phyloP scores from a whole-genome alignment of 2,329 filamentous ascomycete genomes.

The Trichoderma lentiforme region DNA sequence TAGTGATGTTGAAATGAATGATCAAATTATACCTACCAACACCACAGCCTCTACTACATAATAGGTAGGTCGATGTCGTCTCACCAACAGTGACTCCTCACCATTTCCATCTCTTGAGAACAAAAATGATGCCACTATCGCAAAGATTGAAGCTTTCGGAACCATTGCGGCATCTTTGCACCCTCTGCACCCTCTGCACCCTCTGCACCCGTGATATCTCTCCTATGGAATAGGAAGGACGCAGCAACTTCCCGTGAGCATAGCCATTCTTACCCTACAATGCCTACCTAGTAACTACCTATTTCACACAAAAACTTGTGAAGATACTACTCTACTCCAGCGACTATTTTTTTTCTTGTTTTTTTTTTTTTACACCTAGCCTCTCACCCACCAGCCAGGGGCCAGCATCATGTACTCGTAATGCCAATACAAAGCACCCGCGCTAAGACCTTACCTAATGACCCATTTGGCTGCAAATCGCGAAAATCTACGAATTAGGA shows the following conservation, averaged over 20 bases:
- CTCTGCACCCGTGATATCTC: background rate
- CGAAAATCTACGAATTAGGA: background rate
- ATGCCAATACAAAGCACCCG: background rate
- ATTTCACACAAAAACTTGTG: background rate
- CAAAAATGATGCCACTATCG: too few species aligned
- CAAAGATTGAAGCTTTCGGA: background rate
- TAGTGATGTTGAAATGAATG: background rate
- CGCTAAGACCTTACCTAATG: background rate
- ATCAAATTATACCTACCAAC: background rate
- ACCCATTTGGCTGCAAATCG: background rate
- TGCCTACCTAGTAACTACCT: background rate
- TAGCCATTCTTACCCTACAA: background rate
- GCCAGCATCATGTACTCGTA: background rate
- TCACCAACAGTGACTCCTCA: background rate
- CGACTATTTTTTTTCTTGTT: background rate
- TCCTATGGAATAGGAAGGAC: background rate
- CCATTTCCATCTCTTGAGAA: background rate
- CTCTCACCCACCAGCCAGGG: background rate
- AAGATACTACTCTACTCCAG: background rate
- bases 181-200: background rate
- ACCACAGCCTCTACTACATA: background rate
- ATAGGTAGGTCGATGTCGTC: background rate
- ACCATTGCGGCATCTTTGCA: background rate
- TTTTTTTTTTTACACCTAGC: background rate
- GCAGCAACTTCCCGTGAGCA: background rate